phyloP scores from a whole-genome alignment of 805 yeast genomes.

The Tetrapisispora phaffii region DNA sequence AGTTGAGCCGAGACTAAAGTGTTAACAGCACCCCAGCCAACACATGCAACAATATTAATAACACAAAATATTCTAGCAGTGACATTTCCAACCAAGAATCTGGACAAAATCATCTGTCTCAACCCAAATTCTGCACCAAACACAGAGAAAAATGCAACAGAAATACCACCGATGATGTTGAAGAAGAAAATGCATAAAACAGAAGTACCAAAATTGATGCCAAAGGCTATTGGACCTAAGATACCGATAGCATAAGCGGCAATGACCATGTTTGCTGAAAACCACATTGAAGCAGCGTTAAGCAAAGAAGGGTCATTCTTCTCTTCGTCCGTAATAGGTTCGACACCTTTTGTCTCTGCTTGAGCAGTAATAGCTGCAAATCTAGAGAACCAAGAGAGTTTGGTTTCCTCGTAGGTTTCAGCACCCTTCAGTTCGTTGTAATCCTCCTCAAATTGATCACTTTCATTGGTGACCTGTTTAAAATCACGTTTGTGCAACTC shows the following conservation, averaged over 20 bases:
- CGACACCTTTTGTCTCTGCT: slow-evolving; percentile 68
- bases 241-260: slow-evolving; percentile 76
- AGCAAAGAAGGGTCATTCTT: slow-evolving; percentile 55
- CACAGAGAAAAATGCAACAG: slow-evolving; percentile 73
- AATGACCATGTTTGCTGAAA: slow-evolving; percentile 79
- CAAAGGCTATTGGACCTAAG: slow-evolving; percentile 53
- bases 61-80: slow-evolving; percentile 70
- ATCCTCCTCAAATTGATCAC: slow-evolving; percentile 4
- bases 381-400: slow-evolving; percentile 17
- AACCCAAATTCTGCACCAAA: slow-evolving; percentile 81
- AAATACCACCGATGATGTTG: slow-evolving; percentile 47
- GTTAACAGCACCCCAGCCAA: slow-evolving; percentile 93
- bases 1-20: slow-evolving; percentile 82
- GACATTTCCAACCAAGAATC: slow-evolving; percentile 66
- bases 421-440: slow-evolving; percentile 2
- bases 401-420: slow-evolving; percentile 7
- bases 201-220: slow-evolving; percentile 34
- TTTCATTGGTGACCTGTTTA: not conserved
- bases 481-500: slow-evolving; percentile 3
- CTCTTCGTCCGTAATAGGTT: slow-evolving; percentile 68
- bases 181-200: slow-evolving; percentile 12
- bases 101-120: slow-evolving; percentile 76
- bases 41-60: slow-evolving; percentile 72
- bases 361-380: slow-evolving; percentile 20
- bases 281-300: slow-evolving; percentile 81